Conservation (phyloP, 495 filamentous ascomycete genomes). For the Jackrogersella multiformis region DNA sequence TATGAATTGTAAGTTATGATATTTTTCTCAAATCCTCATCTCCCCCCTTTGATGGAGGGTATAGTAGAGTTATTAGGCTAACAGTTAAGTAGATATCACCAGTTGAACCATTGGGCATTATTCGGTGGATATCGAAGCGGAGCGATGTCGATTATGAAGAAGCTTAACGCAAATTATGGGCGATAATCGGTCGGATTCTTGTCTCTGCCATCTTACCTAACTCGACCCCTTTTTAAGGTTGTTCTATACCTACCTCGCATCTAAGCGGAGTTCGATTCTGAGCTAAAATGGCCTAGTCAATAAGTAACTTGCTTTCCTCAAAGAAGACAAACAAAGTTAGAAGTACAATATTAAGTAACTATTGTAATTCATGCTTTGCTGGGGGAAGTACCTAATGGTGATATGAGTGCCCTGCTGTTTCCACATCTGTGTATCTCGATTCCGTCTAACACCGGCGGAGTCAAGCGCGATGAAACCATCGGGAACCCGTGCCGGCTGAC, state of each 20-base stretch:
- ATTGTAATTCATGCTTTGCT: too few species aligned
- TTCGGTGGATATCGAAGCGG: slow-evolving; percentile 82
- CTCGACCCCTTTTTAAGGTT: background rate
- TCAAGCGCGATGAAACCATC: background rate
- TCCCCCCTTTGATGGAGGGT: too few species aligned
- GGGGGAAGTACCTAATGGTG: too few species aligned
- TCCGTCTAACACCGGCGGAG: background rate
- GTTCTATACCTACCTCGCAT: background rate
- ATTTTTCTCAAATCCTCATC: background rate
- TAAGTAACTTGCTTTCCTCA: background rate
- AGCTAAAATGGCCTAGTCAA: background rate
- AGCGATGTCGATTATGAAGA: slow-evolving; percentile 78
- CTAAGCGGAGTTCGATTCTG: background rate
- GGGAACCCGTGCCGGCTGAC: slow-evolving; percentile 28
- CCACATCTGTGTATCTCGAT: too few species aligned
- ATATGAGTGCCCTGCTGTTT: too few species aligned
- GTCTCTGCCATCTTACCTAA: background rate
- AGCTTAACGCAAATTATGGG: slow-evolving; percentile 72
- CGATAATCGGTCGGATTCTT: slow-evolving; percentile 7
- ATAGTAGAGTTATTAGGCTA: slow-evolving; percentile 8
- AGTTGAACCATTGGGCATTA: slow-evolving; percentile 86
- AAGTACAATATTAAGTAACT: too few species aligned
- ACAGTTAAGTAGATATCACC: slow-evolving; percentile 72
- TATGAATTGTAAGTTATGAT: slow-evolving; percentile 77
- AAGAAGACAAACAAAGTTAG: too few species aligned